Evolutionary conservation across 2,329 filamentous ascomycete species (phyloP).

Genomic region (Cercospora sp.): DNA sequence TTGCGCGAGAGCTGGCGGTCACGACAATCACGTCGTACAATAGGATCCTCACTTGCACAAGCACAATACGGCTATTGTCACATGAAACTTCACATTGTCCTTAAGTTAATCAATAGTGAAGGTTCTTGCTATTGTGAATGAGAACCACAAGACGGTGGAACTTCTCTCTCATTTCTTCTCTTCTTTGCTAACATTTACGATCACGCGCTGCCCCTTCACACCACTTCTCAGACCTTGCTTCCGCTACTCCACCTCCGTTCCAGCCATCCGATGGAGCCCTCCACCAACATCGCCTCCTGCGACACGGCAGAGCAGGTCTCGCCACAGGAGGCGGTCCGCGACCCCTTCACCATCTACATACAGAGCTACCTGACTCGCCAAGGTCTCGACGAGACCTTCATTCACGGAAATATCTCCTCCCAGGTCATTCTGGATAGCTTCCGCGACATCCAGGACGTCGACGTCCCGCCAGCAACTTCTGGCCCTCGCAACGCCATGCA

Average conservation of each 20-base stretch:
- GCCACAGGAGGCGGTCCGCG: neutral
- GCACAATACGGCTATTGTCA: neutral
- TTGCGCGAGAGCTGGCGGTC: neutral
- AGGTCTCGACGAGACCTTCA: constrained; percentile 5
- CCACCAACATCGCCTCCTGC: neutral
- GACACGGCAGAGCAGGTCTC: constrained; percentile 5
- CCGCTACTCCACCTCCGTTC: neutral
- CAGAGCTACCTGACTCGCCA: neutral
- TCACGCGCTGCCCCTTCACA: neutral
- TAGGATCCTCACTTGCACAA: neutral
- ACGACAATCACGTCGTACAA: constrained; percentile 2
- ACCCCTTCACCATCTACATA: constrained; percentile 5
- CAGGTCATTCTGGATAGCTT: neutral
- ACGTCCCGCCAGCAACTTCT: neutral
- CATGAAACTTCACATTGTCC: constrained; percentile 2
- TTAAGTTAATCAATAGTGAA: neutral
- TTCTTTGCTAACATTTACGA: neutral
- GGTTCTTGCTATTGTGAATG: neutral
- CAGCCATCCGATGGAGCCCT: neutral
- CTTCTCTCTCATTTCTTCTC: neutral
- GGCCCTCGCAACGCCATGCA: neutral
- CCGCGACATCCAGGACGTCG: neutral
- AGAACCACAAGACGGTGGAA: neutral
- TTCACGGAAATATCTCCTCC: constrained; percentile 2
- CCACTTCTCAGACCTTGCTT: neutral